phyloP scores from a whole-genome alignment of 2,329 filamentous ascomycete genomes.

The Escovopsis sp. region DNA sequence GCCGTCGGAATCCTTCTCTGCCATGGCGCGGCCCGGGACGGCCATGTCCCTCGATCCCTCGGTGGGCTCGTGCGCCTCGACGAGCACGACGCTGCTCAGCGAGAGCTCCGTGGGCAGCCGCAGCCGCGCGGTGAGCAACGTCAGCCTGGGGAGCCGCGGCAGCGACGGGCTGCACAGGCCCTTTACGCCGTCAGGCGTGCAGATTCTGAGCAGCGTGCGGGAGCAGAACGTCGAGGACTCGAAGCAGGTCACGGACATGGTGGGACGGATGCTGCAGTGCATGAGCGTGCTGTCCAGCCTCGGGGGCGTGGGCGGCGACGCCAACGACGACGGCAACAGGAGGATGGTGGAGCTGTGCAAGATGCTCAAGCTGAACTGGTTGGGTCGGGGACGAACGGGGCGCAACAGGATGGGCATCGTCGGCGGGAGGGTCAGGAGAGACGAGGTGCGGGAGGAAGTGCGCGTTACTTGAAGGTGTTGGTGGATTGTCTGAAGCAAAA shows the following conservation, averaged over 20 bases:
- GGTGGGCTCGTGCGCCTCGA: conserved; percentile 66
- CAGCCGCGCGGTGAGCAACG: conserved; percentile 75
- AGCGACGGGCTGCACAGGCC: conserved; percentile 28
- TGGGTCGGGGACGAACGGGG: conserved; percentile 78
- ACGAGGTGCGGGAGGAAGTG: conserved; percentile 26
- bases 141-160: conserved; percentile 47
- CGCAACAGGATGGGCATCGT: conserved; percentile 84
- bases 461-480: conserved; percentile 18
- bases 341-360: conserved; percentile 75
- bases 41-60: conserved; percentile 61
- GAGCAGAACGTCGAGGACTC: conserved; percentile 52
- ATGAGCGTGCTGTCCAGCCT: conserved; percentile 78
- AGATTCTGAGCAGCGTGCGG: conserved; percentile 28
- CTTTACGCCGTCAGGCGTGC: conserved; percentile 31
- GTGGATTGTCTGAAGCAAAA: no score
- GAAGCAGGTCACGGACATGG: conserved; percentile 80
- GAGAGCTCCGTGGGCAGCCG: conserved; percentile 44
- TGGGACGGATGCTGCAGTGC: conserved; percentile 91
- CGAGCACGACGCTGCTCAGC: conserved; percentile 65
- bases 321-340: conserved; percentile 55
- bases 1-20: conserved; percentile 32
- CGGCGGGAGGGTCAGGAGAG: conserved; percentile 43
- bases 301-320: conserved; percentile 39
- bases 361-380: conserved; percentile 91
- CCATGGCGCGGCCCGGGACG: conserved; percentile 48